A percentile compares a stretch with the other conserved stretches of the same genome.
phyloP scores from a whole-genome alignment of 179 eudicot genomes.

The Spinacia oleracea region DNA sequence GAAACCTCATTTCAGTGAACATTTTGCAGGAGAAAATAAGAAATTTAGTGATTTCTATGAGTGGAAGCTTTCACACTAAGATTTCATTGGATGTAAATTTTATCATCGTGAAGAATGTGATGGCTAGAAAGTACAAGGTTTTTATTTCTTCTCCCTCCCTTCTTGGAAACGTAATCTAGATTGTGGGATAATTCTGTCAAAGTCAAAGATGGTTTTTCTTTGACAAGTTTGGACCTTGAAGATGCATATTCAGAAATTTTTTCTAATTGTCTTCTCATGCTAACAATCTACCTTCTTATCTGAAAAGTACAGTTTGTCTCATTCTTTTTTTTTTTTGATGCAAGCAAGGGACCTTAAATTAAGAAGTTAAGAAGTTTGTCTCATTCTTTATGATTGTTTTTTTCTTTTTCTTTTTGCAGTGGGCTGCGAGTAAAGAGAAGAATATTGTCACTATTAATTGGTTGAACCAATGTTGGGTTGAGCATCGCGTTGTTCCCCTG shows the following conservation, averaged over 20 bases:
- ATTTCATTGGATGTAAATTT: constrained; percentile 81
- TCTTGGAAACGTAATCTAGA: neutral
- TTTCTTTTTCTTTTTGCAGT: constrained; percentile 51
- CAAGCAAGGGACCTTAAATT: no score
- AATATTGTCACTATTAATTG: constrained; percentile 78
- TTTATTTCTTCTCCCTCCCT: constrained; percentile 2
- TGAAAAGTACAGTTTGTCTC: constrained; percentile 8
- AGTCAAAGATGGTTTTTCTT: neutral
- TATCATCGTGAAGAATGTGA: constrained; percentile 80
- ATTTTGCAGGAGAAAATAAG: constrained; percentile 63
- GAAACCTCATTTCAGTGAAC: constrained; percentile 10
- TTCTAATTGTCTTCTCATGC: neutral
- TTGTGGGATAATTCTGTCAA: neutral
- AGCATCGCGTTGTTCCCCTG: constrained; percentile 92
- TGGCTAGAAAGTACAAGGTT: constrained; percentile 93
- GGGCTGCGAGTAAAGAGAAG: constrained; percentile 83
- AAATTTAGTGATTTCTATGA: constrained; percentile 81
- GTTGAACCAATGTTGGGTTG: constrained; percentile 96
- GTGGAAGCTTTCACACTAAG: constrained; percentile 64
- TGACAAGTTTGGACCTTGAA: neutral
- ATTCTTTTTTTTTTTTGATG: no score
- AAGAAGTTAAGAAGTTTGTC: no score
- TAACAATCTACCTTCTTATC: neutral
- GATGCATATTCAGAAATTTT: neutral
- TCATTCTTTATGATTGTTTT: constrained; percentile 8